Evolutionary conservation across 129 eudicot species (phyloP), one percentile per base, ranked within the genome.

Genomic region (Flaveria robusta): DNA sequence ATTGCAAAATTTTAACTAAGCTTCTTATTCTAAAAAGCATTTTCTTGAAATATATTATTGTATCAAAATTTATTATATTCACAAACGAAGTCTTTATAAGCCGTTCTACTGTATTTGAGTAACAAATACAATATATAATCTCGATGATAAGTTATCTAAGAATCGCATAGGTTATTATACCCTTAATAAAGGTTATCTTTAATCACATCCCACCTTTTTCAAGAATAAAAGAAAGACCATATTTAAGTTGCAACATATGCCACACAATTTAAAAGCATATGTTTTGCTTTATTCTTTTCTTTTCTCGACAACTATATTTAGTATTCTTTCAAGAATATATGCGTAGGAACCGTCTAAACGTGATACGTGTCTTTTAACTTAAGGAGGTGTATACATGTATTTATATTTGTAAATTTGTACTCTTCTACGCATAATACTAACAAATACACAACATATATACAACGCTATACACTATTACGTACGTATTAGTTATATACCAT

Each of bases 161-260:
- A 56, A 56, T 9, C 63, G 63, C 60, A 56, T 56, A 56, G 27
- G 29, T 22, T 56, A 56, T 56, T 23, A 56, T 56, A 56, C 64
- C 64, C 64, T 56, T 56, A 22, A 56, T 56, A 56, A 56, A 56
- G 15, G 4, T 56, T 43, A 43, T 43, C 10, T 56, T 13, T 29
- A 9, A 56, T 56, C 64, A 56, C 64, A 56, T 56, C 59, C 59
- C 59, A 56, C 64, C 64, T 56, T 56, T 22, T 23, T 22, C 31
- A 56, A 56, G 34, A 56, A 56, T 56, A 56, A 20, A 22, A 56
- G 23, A 22, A 54, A 9, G 23, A 29, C 16, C 31, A 14, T 56
- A 22, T 56, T 0, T 47, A 46, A 10, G 23, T 56, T 20, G 9
- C 23, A 12, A 56, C 23, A 24, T 22, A 22, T 9, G 31, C 64